Base-by-base conservation (phyloP, 2,329 filamentous ascomycete species). In the Colletotrichum sp. region DNA sequence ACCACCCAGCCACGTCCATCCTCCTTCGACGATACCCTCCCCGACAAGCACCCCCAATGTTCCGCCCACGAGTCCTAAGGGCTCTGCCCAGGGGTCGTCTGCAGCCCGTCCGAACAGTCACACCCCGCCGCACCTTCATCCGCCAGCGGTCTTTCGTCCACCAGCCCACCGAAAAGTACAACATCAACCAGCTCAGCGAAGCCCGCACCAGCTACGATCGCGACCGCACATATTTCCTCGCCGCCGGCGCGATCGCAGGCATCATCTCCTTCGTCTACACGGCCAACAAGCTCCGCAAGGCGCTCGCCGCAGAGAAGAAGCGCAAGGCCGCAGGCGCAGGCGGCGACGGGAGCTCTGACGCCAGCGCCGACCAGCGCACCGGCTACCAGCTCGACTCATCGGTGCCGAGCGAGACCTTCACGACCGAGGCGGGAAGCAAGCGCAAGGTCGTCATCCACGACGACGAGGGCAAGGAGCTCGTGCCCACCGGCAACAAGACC, bases 401-500 rank as follows among this genome's bases (percentile, higher is more conserved):
- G 28, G 81, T 88, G 5, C 86, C 86, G 6, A 84, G 84, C 24
- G 85, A 88, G 71, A 85, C 86, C 1, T 89, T 91, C 80, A 87
- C 85, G 76, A 87, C 84, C 15, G 86, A 90, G 77, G 86, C 85
- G 22, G 88, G 89, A 44, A 86, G 86, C 76, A 87, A 87, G 82
- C 88, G 90, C 80, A 92, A 91, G 82, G 85, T 91, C 2, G 89
- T 94, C 16, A 84, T 94, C 2, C 92, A 93, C 75, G 92, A 93
- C 77, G 90, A 91, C n/a, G 89, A 94, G 16, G 93, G 93, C 57
- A 89, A 90, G 62, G 94, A 97, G 82, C 88, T 97, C 59, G 93
- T 98, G 1, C 90, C 94, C 18, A 98, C 96, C 0, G 95, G 95
- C 16, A 96, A 96, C 79, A 93, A 89, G 79, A 93, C 92, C n/a